Conservation (phyloP, 192 early-diverging fungal species). For the Entomortierella beljakovae region DNA sequence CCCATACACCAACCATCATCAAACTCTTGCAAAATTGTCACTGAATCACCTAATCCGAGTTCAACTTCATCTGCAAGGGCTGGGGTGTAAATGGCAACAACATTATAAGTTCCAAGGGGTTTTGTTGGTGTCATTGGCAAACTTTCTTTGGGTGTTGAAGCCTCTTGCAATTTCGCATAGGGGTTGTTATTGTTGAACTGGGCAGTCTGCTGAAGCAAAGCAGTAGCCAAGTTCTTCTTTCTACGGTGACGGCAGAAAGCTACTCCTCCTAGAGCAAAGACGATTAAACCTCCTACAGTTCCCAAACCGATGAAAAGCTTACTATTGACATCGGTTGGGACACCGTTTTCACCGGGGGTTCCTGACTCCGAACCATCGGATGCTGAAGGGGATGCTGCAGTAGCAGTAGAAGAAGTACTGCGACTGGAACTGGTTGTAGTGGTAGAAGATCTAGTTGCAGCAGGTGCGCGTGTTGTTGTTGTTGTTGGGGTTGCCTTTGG, state of each 20-base stretch:
- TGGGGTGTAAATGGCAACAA: slow-evolving; percentile 61
- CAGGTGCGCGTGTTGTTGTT: too few relatives aligned
- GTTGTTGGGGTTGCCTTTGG: too few relatives aligned
- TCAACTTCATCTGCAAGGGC: slow-evolving; percentile 68
- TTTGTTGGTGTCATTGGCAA: slow-evolving; percentile 41
- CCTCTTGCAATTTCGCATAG: slow-evolving; percentile 42
- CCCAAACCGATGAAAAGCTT: slow-evolving; percentile 36
- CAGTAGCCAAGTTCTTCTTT: slow-evolving; percentile 48
- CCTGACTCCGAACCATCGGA: not conserved
- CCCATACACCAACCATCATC: slow-evolving; percentile 74
- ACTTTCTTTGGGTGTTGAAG: slow-evolving; percentile 23
- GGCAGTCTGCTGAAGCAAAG: slow-evolving; percentile 35
- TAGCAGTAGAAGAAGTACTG: not conserved
- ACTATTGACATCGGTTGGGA: slow-evolving; percentile 28
- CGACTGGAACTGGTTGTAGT: not conserved
- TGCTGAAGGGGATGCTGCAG: not conserved
- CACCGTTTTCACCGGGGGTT: not conserved
- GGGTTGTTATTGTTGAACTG: slow-evolving; percentile 56
- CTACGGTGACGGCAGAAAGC: slow-evolving; percentile 46
- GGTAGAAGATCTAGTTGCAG: not conserved
- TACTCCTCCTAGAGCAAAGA: slow-evolving; percentile 42
- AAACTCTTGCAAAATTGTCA: slow-evolving; percentile 63
- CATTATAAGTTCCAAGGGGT: slow-evolving; percentile 58
- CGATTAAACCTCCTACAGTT: slow-evolving; percentile 34
- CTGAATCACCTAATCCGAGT: slow-evolving; percentile 62